A percentile compares a stretch with the other conserved stretches of the same genome.
Conservation (phyloP, 495 filamentous ascomycete species). For the Aspergillus baeticus region DNA sequence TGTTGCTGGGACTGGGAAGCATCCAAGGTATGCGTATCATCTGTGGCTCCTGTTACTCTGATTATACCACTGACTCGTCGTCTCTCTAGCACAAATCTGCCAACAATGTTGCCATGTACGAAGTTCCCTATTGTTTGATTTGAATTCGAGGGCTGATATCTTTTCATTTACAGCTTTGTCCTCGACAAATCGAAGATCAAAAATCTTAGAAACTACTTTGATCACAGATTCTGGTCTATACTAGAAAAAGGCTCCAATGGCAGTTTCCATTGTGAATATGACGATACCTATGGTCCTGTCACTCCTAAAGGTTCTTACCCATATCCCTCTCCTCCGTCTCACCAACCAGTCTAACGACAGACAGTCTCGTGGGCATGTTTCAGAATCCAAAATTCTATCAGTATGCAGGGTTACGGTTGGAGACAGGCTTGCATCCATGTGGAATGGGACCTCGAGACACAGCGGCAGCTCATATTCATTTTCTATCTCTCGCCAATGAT, state of each 20-base stretch:
- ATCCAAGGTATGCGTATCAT: background rate
- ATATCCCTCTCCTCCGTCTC: too few species aligned
- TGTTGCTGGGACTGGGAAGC: background rate
- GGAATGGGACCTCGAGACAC: background rate
- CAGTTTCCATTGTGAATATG: background rate
- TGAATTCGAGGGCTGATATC: background rate
- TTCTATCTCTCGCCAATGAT: too few species aligned
- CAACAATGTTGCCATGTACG: too few species aligned
- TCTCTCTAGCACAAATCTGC: too few species aligned
- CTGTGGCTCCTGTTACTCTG: too few species aligned
- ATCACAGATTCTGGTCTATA: background rate
- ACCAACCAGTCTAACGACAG: too few species aligned
- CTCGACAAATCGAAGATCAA: background rate
- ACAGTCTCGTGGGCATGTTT: constrained; percentile 2
- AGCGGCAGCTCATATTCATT: background rate
- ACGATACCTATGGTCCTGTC: background rate
- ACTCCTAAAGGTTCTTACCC: background rate
- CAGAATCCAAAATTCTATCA: background rate
- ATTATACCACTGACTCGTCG: too few species aligned
- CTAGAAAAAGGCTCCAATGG: background rate
- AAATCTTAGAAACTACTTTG: background rate
- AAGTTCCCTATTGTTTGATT: background rate
- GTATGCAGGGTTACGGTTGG: background rate
- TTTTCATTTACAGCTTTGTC: background rate
- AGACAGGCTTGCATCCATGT: background rate